Evolutionary conservation across 208 protist genomes (phyloP).

Genomic region (Leishmania tarentolae): DNA sequence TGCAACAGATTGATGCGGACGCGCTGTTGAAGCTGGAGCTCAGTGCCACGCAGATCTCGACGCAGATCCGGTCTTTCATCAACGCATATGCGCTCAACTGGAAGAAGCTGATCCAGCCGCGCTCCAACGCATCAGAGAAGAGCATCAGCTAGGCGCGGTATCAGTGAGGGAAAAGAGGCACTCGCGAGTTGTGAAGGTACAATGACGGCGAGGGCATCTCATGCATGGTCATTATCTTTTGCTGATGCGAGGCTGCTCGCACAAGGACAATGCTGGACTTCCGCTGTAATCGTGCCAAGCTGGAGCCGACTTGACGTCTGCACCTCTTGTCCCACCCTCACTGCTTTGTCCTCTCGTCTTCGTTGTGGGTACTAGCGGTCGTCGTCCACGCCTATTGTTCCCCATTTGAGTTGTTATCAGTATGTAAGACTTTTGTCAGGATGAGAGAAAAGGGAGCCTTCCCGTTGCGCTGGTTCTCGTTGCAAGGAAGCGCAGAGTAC

Average conservation of each 20-base stretch:
- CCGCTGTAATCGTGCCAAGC: background rate
- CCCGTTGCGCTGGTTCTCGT: no score
- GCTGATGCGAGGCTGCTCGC: background rate
- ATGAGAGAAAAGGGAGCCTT: no score
- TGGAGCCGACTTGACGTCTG: background rate
- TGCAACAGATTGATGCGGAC: conserved; percentile 75
- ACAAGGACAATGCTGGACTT: background rate
- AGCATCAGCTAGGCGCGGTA: conserved; percentile 60
- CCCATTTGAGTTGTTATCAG: background rate
- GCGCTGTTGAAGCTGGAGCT: conserved; percentile 64
- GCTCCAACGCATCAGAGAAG: conserved; percentile 39
- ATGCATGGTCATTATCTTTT: background rate
- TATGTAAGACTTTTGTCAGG: no score
- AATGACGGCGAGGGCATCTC: background rate
- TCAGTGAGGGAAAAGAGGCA: background rate
- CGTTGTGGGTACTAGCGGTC: background rate
- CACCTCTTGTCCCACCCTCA: background rate
- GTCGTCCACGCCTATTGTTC: background rate
- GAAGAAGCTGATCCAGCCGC: conserved; percentile 89
- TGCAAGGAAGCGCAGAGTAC: no score
- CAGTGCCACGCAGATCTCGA: conserved; percentile 48
- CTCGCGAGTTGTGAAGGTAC: background rate
- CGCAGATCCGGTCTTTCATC: conserved; percentile 66
- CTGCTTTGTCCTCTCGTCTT: no score
- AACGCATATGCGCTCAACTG: conserved; percentile 81